A percentile compares a stretch with the other conserved stretches of the same genome.
These are phyloP conservation scores for Boletus insuetus DNA, from an alignment of 768 basidiomycete genomes.

Conservation along the genomic window DNA sequence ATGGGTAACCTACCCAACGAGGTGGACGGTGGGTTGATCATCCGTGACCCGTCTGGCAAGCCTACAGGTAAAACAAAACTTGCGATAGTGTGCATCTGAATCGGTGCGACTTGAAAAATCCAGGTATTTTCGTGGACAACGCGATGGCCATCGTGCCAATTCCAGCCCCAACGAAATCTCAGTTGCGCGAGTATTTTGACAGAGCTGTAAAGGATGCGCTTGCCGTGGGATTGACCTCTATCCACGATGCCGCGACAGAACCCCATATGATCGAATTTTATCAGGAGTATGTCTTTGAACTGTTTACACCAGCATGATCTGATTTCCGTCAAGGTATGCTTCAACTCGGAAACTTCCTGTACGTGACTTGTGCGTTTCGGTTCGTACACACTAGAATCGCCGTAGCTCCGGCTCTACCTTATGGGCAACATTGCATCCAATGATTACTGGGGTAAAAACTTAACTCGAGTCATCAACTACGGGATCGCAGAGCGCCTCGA, in stretches of 20 bases:
- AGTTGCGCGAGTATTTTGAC: slow-evolving; percentile 63
- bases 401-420: slow-evolving; percentile 56
- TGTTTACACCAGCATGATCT: not conserved
- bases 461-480: slow-evolving; percentile 59
- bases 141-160: slow-evolving; percentile 74
- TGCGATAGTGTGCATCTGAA: not conserved
- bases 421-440: slow-evolving; percentile 55
- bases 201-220: slow-evolving; percentile 65
- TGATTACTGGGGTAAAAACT: slow-evolving; percentile 63
- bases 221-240: slow-evolving; percentile 75
- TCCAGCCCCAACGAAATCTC: slow-evolving; percentile 57
- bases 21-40: slow-evolving; percentile 74
- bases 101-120: not conserved
- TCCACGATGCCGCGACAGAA: slow-evolving; percentile 75
- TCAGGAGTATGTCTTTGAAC: slow-evolving; percentile 45
- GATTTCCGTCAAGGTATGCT: slow-evolving; percentile 52
- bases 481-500: slow-evolving; percentile 53
- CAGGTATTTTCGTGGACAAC: slow-evolving; percentile 82
- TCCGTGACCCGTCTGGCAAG: slow-evolving; percentile 56
- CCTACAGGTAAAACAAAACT: slow-evolving; percentile 56
- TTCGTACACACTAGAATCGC: not conserved
- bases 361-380: slow-evolving; percentile 18
- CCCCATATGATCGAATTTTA: slow-evolving; percentile 60
- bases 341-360: slow-evolving; percentile 68
- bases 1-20: slow-evolving; percentile 58